Evolutionary conservation across 345 rosid genomes (phyloP).

Genomic region (Noccaea bulbosa): DNA sequence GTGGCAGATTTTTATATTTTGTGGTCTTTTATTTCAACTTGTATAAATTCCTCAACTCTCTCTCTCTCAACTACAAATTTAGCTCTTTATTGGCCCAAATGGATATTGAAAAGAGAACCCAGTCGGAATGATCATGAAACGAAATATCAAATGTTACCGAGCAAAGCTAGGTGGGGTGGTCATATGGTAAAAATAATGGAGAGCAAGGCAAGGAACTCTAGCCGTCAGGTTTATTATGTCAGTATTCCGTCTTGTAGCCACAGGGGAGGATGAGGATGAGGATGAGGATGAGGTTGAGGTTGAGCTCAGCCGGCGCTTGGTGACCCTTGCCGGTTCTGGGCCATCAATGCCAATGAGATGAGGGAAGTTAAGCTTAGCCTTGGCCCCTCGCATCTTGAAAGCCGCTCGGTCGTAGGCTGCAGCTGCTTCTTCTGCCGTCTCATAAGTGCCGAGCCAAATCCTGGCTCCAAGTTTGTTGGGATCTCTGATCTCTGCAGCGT

Average conservation of each 20-base stretch:
- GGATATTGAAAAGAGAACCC: background rate
- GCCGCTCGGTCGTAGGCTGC: constrained; percentile 40
- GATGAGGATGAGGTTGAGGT: background rate
- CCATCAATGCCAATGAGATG: constrained; percentile 21
- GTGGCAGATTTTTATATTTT: background rate
- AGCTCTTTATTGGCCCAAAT: background rate
- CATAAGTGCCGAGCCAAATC: constrained; percentile 51
- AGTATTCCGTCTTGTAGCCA: constrained; percentile 9
- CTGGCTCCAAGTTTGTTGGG: constrained; percentile 49
- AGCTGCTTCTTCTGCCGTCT: constrained; percentile 41
- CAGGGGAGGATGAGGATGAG: background rate
- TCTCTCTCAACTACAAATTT: background rate
- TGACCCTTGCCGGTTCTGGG: background rate
- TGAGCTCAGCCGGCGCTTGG: background rate
- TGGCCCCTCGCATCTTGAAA: constrained; percentile 32
- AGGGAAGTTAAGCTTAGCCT: constrained; percentile 43
- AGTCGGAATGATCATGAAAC: background rate
- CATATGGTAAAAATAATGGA: constrained; percentile 3
- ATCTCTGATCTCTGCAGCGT: constrained; percentile 47
- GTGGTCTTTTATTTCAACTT: background rate
- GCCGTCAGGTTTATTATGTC: constrained; percentile 24
- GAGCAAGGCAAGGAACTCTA: constrained; percentile 10
- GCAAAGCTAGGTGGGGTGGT: constrained; percentile 10
- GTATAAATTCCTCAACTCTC: background rate
- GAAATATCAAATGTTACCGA: background rate